Evolutionary conservation across 2,329 filamentous ascomycete genomes (phyloP).

Genomic region (Clarireedia monteithiana): DNA sequence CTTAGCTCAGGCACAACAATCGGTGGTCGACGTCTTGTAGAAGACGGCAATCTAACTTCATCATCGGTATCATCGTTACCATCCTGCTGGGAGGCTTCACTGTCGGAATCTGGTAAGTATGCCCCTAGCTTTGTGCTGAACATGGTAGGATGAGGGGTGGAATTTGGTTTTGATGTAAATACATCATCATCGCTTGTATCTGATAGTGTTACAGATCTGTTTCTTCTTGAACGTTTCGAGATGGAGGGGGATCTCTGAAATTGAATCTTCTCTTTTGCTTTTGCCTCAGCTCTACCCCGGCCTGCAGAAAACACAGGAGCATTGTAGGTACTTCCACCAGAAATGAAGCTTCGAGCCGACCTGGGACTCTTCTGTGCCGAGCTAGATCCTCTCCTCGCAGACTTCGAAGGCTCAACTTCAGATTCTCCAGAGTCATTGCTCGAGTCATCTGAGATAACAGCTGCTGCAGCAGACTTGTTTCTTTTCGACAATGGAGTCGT

Average conservation of each 20-base stretch:
- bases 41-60: conserved; percentile 14
- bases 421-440: background rate
- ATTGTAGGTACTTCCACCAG: conserved; percentile 5
- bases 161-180: background rate
- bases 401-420: conserved; percentile 10
- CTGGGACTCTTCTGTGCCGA: background rate
- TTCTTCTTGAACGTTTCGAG: background rate
- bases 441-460: background rate
- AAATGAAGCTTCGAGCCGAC: conserved; percentile 4
- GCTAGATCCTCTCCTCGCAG: conserved; percentile 11
- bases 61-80: conserved; percentile 12
- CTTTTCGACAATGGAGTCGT: conserved; percentile 12
- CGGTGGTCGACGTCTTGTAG: conserved; percentile 11
- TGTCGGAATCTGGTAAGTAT: background rate
- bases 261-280: background rate
- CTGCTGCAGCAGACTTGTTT: background rate
- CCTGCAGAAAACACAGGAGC: conserved; percentile 1
- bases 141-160: conserved; percentile 1
- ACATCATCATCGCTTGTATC: conserved; percentile 12
- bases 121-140: background rate
- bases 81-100: background rate
- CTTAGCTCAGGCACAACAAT: background rate
- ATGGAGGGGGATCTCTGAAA: background rate
- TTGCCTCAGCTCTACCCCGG: background rate
- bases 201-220: conserved; percentile 3